Evolutionary conservation across 2,329 filamentous ascomycete species (phyloP), one percentile per base, ranked within the genome.

Genomic region (Paramyrothecium roridum): DNA sequence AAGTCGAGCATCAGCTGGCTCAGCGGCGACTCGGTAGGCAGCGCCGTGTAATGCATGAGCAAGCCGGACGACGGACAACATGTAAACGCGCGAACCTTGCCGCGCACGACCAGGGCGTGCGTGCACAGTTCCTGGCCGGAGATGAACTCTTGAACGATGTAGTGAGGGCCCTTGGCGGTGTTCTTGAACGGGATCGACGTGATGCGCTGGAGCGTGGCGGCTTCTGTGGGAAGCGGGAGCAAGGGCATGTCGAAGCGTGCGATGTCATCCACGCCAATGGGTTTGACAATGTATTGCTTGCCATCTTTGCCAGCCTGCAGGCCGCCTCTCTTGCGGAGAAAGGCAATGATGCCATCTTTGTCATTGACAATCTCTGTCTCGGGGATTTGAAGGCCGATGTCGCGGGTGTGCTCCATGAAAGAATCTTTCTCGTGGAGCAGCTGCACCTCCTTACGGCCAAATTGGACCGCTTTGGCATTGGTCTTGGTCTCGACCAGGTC

Each of bases 101-200:
- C 88, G 0, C 76, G 71, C n/a, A 91, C 76, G 3, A 92, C 73
- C 3, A 92, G 75, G 0, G 87, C 74, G 61, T 92, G 88, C 0
- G 89, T 90, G 69, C 86, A 89, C 66, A 86, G 91, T 66, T 91
- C 88, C 0, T 77, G 75, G 0, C 79, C 76, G 0, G 63, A 56
- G 58, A 89, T 82, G 67, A 81, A 90, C 65, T 91, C 84, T 65
- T 93, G 88, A 22, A 91, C 54, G 20, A 72, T 62, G 67, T 56
- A 91, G 77, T 80, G 85, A 1, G 51, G 50, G 3, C 57, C 56
- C 16, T 57, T 56, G 0, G 87, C 82, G 2, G 76, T 74, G 0
- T 77, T 65, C 13, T 75, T 68, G 2, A 82, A 82, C 2, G 64
- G 64, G 7, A 73, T 63, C 67, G 73, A 16, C 1, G 64, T 56